Conservation (phyloP, 1,284 basidiomycete genomes). For the Fomitopsis pinicola region DNA sequence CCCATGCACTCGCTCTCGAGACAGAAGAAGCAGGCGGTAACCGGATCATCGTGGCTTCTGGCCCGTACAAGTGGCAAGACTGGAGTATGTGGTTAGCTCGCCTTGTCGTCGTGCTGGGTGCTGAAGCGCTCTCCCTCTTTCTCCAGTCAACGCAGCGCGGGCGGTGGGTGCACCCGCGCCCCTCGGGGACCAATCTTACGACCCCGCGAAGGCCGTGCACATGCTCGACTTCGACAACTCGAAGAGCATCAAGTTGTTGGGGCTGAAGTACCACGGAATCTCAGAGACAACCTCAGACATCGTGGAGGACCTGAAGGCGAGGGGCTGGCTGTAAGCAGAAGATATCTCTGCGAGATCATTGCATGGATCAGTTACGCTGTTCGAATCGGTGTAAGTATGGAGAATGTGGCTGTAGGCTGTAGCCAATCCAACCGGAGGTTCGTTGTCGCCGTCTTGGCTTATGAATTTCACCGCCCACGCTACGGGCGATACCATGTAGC, state of each 20-base stretch:
- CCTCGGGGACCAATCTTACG: constrained; percentile 17
- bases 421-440: too few species aligned
- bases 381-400: too few species aligned
- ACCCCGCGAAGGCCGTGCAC: constrained; percentile 27
- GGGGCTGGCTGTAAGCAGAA: constrained; percentile 10
- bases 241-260: constrained; percentile 40
- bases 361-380: too few species aligned
- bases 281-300: constrained; percentile 38
- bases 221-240: constrained; percentile 23
- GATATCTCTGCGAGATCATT: neutral
- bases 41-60: constrained; percentile 48
- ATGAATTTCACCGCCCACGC: too few species aligned
- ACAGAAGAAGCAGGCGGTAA: constrained; percentile 53
- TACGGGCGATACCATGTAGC: too few species aligned
- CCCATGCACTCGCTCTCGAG: constrained; percentile 52
- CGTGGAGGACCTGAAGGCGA: constrained; percentile 32
- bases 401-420: too few species aligned
- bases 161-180: constrained; percentile 15
- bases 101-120: neutral
- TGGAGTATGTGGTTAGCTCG: constrained; percentile 17
- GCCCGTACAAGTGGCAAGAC: constrained; percentile 30
- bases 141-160: constrained; percentile 10
- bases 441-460: too few species aligned
- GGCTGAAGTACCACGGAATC: constrained; percentile 41
- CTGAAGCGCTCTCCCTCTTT: neutral